Evolutionary conservation across 2,329 filamentous ascomycete genomes (phyloP), one percentile per base, ranked within the genome.

Genomic region (Penicillium thymicola): DNA sequence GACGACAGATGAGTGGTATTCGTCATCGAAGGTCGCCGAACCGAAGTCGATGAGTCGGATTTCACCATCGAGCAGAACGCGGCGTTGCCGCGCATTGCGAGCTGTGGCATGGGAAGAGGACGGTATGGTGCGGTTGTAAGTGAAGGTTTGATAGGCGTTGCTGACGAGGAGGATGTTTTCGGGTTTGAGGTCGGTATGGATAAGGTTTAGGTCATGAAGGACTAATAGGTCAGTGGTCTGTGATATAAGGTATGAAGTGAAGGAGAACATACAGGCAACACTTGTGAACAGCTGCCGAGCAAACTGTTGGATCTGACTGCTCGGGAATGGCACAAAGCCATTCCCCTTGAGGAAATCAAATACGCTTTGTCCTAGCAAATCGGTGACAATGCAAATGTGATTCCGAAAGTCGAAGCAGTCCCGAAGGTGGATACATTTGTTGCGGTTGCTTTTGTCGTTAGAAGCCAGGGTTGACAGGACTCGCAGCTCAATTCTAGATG

Each of bases 281-380:
- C 93, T 97, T n/a, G 93, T 97, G 59, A 99, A 89, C 16, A 99
- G 81, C 72, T 99, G 94, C 48, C 93, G 86, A 46, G 94, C 94
- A 80, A 99, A 97, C 72, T 85, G 93, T 74, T 97, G 94, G 57
- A 99, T 99, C 75, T 99, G 94, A 64, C 92, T 97, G 80, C 95
- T 97, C 13, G 94, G 94, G 70, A 99, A 99, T 0, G 94, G 94
- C 18, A 96, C 92, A 70, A 99, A 99, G 62, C 85, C 84, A 70
- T 97, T 97, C 69, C 88, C 87, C 78, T 99, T 99, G 46, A 99
- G 82, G 67, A 99, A 99, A 76, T 99, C 94, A 72, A 99, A 99
- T 51, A 99, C 93, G 67, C 93, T 97, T 70, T 97, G 93, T 46
- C 93, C 93, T 32, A 97, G 84, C 16, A 89, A 76, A 70, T 88